phyloP scores from a whole-genome alignment of 192 early-diverging fungal species.

The Linnemannia schmuckeri region DNA sequence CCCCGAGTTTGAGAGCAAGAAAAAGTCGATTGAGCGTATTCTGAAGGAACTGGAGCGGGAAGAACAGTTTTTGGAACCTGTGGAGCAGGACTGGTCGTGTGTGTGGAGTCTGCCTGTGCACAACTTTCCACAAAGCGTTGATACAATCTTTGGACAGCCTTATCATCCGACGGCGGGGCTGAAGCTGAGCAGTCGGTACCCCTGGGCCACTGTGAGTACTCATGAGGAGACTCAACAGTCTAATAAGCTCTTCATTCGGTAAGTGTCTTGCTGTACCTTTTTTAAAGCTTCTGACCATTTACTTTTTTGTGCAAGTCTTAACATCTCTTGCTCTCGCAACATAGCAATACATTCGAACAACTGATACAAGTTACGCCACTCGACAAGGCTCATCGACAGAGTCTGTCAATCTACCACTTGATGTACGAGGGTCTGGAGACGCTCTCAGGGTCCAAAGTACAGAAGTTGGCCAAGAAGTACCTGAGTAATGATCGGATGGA shows the following conservation, averaged over 20 bases:
- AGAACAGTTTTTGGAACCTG: conserved; percentile 16
- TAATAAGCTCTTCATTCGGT: conserved; percentile 36
- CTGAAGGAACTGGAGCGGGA: conserved; percentile 29
- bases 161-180: not conserved
- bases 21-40: conserved; percentile 18
- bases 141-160: conserved; percentile 30
- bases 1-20: conserved; percentile 18
- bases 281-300: not conserved
- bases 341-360: conserved; percentile 64
- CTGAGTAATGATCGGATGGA: conserved; percentile 58
- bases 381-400: conserved; percentile 31
- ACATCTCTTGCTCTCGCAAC: not conserved
- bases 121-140: conserved; percentile 17
- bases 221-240: conserved; percentile 24
- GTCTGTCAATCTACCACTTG: conserved; percentile 57
- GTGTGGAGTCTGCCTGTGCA: conserved; percentile 36
- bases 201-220: conserved; percentile 40
- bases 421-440: conserved; percentile 58
- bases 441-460: conserved; percentile 47
- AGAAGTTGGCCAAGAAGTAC: conserved; percentile 62
- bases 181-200: conserved; percentile 1
- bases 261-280: not conserved
- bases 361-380: conserved; percentile 45
- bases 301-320: not conserved
- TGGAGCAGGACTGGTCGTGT: conserved; percentile 33